phyloP scores from a whole-genome alignment of 73 alveolate genomes.

The Paramecium tetraurelia region DNA sequence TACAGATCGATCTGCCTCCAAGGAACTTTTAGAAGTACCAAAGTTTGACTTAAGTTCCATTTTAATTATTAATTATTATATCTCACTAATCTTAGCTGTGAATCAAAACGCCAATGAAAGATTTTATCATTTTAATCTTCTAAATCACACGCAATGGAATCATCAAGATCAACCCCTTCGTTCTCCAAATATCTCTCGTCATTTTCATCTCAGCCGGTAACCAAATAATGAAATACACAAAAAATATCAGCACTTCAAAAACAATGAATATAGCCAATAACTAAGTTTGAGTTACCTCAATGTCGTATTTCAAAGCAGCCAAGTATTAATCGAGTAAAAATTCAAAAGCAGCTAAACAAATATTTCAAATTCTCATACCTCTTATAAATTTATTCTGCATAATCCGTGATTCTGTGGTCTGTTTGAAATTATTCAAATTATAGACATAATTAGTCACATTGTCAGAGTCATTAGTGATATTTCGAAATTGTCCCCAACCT shows the following conservation, averaged over 20 bases:
- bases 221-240: conserved; percentile 52
- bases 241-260: conserved; percentile 46
- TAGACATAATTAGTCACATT: neutral
- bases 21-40: conserved; percentile 7
- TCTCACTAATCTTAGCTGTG: conserved; percentile 10
- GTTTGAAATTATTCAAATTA: neutral
- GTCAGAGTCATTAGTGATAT: neutral
- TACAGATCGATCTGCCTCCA: neutral
- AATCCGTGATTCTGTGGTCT: neutral
- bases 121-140: conserved; percentile 15
- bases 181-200: conserved; percentile 59
- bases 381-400: neutral
- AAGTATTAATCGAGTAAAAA: neutral
- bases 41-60: conserved; percentile 46
- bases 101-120: conserved; percentile 7
- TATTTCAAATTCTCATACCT: neutral
- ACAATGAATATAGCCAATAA: conserved; percentile 52
- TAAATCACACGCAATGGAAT: conserved; percentile 40
- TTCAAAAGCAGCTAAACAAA: neutral
- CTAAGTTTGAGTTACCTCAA: neutral
- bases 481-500: neutral
- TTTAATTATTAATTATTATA: neutral
- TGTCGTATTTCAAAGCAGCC: neutral
- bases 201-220: neutral
- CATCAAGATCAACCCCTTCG: conserved; percentile 48